Evolutionary conservation across 2,329 filamentous ascomycete species (phyloP), one percentile per base, ranked within the genome.

Genomic region (Septoria petroselini): DNA sequence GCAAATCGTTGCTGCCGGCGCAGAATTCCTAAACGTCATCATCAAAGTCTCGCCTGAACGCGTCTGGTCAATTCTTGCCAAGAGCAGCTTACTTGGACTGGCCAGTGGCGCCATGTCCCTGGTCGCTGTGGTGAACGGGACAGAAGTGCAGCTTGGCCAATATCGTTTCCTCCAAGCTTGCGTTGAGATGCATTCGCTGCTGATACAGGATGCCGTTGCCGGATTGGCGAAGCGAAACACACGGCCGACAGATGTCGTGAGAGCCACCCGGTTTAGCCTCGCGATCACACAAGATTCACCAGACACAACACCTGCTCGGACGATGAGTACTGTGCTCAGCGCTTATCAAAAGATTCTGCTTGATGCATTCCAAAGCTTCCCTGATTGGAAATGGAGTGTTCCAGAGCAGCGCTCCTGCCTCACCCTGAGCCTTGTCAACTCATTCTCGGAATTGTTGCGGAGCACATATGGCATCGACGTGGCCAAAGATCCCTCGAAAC

Each of bases 61-160:
- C 52, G 83, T 95, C 4, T 97, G 93, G 91, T 90, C 91, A 3
- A 88, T 91, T 66, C 78, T 98, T 61, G 82, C 85, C 3, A 83
- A 88, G 50, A 94, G 88, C 66, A 82, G 84, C 55, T 74, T 98
- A 14, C 76, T 98, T 38, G 86, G 86, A 59, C 80, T 83, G 4
- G 84, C 89, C 58, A 84, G 87, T 7, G 84, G 84, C 55, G 84
- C 84, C 11, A 88, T 89, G 8, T 84, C 86, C 53, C 77, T 98
- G 53, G 81, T 84, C 31, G 82, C 82, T 41, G 83, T 97, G 43
- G 80, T 94, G 2, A 87, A 87, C n/a, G 84, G 82, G 18, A 80
- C 90, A 2, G 93, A 98, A 64, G 79, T 95, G 49, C 81, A 86
- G 2, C 78, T 80, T 3, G 86, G 86, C 43, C 80, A 84, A 45